Evolutionary conservation across 2,329 filamentous ascomycete genomes (phyloP), one percentile per base, ranked within the genome.

Genomic region (Teratosphaeria nubilosa): DNA sequence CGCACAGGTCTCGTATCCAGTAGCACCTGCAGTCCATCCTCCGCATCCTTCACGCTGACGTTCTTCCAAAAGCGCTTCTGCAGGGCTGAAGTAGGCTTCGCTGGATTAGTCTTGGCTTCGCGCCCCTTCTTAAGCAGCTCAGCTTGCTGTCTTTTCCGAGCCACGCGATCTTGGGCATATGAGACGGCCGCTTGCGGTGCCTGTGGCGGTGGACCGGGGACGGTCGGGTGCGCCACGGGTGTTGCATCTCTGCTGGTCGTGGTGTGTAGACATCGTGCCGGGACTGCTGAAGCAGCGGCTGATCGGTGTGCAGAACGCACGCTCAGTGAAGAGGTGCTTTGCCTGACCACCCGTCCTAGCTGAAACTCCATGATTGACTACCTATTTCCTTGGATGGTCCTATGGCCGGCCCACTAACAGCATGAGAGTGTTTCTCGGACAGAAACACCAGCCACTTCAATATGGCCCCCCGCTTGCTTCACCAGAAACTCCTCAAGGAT

Each of bases 31-130:
- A 82, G 76, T 48, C 82, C 81, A 55, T 78, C 78, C 73, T 85
- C 77, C 10, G 81, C 80, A 68, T 87, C 83, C 63, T 81, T 78
- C 41, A 96, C 85, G 60, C 80, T 73, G 1, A 94, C 90, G 69
- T 94, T 82, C 73, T 87, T 90, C 92, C 92, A 97, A 77, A 96
- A 96, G 56, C 91, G 82, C 76, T 85, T 88, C 69, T 79, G 80
- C 68, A 86, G 78, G 58, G 82, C 69, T 37, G 72, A 76, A 20
- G 72, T 70, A 1, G 78, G 77, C 62, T 80, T 79, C 32, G 71
- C 66, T 2, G 76, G 72, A 56, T 75, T 69, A 2, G 73, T 60
- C 54, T 72, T 74, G 56, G 75, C 62, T 62, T 77, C 70, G 61
- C 78, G 75, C 4, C 76, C 76, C 66, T 76, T 69, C 60, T 75